Evolutionary conservation across 1,284 basidiomycete species (phyloP).

Genomic region (Albatrellus sp.): DNA sequence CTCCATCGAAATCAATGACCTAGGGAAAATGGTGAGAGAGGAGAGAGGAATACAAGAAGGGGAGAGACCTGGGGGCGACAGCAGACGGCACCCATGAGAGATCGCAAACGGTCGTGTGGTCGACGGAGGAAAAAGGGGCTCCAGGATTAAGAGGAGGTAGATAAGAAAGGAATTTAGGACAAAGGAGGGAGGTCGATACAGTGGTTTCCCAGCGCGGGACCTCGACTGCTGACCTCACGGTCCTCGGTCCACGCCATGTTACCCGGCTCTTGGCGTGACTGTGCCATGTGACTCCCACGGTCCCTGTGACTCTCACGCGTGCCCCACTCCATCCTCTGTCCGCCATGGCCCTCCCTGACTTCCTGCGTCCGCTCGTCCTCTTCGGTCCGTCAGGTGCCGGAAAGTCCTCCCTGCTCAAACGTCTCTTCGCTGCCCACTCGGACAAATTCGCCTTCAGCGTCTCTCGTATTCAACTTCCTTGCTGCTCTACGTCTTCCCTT

Average conservation of each 20-base stretch:
- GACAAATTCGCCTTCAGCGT: constrained; percentile 89
- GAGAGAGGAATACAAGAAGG: constrained; percentile 3
- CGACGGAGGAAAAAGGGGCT: constrained; percentile 8
- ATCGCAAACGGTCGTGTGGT: constrained; percentile 15
- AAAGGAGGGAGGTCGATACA: constrained; percentile 5
- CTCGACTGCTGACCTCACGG: neutral
- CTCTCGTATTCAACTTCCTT: constrained; percentile 55
- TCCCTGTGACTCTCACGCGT: constrained; percentile 6
- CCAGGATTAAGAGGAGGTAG: constrained; percentile 9
- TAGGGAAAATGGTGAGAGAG: constrained; percentile 20
- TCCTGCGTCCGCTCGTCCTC: constrained; percentile 54
- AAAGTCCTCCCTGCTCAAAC: constrained; percentile 84
- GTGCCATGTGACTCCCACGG: constrained; percentile 7
- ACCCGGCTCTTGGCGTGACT: too few species aligned
- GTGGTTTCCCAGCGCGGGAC: too few species aligned
- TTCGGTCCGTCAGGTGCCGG: constrained; percentile 88
- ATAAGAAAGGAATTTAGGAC: constrained; percentile 12
- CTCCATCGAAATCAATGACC: constrained; percentile 97
- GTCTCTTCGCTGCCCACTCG: constrained; percentile 76
- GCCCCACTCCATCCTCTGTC: neutral
- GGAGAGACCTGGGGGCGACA: constrained; percentile 61
- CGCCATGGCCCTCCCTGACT: constrained; percentile 11
- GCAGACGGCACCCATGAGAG: constrained; percentile 70
- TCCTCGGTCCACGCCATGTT: neutral
- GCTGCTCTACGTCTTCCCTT: constrained; percentile 6